phyloP scores from a whole-genome alignment of 768 basidiomycete species.

The Agrocybe pediades region DNA sequence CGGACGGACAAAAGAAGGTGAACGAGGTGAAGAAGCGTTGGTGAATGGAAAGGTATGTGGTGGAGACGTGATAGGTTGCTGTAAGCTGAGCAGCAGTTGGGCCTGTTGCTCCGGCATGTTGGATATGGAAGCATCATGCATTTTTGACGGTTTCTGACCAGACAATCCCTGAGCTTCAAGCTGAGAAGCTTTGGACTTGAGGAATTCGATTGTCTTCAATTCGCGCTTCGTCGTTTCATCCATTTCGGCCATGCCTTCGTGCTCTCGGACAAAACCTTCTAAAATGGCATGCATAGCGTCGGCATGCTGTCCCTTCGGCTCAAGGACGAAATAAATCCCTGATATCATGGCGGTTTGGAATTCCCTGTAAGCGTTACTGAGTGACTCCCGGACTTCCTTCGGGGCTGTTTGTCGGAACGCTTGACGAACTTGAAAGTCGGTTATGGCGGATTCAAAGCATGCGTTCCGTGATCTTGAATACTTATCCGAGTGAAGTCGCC shows the following conservation, averaged over 20 bases:
- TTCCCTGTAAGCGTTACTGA: constrained; percentile 83
- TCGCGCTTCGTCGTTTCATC: constrained; percentile 84
- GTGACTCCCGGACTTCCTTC: constrained; percentile 65
- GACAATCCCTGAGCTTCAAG: constrained; percentile 37
- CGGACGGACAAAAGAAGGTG: constrained; percentile 30
- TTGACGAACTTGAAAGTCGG: constrained; percentile 80
- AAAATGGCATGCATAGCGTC: constrained; percentile 77
- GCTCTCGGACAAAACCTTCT: constrained; percentile 75
- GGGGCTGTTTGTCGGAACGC: constrained; percentile 64
- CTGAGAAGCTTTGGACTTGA: constrained; percentile 70
- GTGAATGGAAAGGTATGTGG: constrained; percentile 31
- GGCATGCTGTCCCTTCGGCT: constrained; percentile 72
- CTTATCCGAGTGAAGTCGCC: constrained; percentile 76
- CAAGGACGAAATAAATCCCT: constrained; percentile 81
- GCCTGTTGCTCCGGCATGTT: constrained; percentile 45
- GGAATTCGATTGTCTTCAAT: constrained; percentile 82
- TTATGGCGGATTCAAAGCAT: constrained; percentile 89
- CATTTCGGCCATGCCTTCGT: constrained; percentile 64
- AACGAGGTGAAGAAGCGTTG: constrained; percentile 24
- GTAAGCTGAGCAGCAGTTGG: constrained; percentile 52
- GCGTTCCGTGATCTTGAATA: constrained; percentile 81
- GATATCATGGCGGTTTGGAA: constrained; percentile 91
- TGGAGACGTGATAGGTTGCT: constrained; percentile 38
- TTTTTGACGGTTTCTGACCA: constrained; percentile 23
- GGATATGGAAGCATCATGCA: constrained; percentile 26